Conservation (phyloP, 495 filamentous ascomycete species). For the Talaromyces borbonicus region DNA sequence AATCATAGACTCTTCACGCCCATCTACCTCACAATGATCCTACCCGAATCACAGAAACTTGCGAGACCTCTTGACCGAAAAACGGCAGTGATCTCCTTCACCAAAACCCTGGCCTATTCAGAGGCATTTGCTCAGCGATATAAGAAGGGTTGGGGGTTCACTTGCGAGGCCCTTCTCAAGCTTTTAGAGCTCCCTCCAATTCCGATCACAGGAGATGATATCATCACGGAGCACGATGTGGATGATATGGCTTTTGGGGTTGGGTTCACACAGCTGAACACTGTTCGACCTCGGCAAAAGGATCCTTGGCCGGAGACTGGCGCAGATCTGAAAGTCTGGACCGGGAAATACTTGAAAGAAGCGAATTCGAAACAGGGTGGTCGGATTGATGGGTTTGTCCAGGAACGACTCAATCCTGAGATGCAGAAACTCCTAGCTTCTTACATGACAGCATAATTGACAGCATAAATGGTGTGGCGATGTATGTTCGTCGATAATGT, state of each 20-base stretch:
- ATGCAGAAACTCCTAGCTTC: constrained; percentile 42
- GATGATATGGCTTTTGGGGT: constrained; percentile 92
- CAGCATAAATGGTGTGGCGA: no score
- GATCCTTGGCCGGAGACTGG: constrained; percentile 77
- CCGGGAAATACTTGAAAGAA: constrained; percentile 57
- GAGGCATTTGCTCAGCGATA: constrained; percentile 63
- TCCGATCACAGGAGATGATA: constrained; percentile 60
- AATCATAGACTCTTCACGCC: constrained; percentile 61
- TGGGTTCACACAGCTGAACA: constrained; percentile 85
- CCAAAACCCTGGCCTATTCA: constrained; percentile 79
- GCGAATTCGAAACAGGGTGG: constrained; percentile 47
- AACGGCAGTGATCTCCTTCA: constrained; percentile 81
- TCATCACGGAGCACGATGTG: constrained; percentile 73
- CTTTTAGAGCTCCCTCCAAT: constrained; percentile 79
- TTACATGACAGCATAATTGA: constrained; percentile 44
- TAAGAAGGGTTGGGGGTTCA: constrained; percentile 82
- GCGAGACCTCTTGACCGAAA: constrained; percentile 83
- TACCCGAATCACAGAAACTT: constrained; percentile 82
- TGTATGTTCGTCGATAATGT: no score
- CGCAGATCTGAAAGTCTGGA: constrained; percentile 69
- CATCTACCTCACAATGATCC: constrained; percentile 74
- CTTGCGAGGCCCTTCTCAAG: constrained; percentile 74
- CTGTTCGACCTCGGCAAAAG: constrained; percentile 55
- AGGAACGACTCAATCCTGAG: constrained; percentile 48
- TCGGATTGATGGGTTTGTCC: constrained; percentile 44